phyloP scores from a whole-genome alignment of 768 basidiomycete genomes.

The Termitomyces sp. region DNA sequence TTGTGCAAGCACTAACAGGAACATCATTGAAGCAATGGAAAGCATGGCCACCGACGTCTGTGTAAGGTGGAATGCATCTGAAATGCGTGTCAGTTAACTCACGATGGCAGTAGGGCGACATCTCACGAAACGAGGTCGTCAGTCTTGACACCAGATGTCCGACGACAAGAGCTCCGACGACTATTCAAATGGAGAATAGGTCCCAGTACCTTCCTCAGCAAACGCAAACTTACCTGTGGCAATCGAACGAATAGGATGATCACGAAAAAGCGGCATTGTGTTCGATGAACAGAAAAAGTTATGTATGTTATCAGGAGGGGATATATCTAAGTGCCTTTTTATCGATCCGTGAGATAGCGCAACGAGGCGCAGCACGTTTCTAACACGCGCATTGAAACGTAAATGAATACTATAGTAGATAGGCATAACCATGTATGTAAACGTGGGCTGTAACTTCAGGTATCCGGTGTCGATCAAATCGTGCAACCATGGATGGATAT shows the following conservation, averaged over 20 bases:
- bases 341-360: conserved; percentile 7
- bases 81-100: conserved; percentile 3
- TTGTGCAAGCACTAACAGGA: conserved; percentile 47
- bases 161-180: conserved; percentile 41
- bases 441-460: neutral
- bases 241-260: conserved; percentile 44
- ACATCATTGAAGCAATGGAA: conserved; percentile 60
- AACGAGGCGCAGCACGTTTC: conserved; percentile 17
- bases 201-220: neutral
- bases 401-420: conserved; percentile 2
- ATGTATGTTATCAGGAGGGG: neutral
- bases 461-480: neutral
- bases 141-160: conserved; percentile 53
- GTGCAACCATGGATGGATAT: neutral
- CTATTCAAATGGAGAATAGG: conserved; percentile 25
- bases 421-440: conserved; percentile 2
- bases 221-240: conserved; percentile 31
- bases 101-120: neutral
- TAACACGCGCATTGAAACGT: conserved; percentile 14
- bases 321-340: conserved; percentile 3
- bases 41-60: conserved; percentile 74
- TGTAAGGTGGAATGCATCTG: conserved; percentile 63
- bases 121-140: conserved; percentile 44
- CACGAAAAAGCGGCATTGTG: conserved; percentile 47
- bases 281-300: conserved; percentile 3